Evolutionary conservation across 176 grass and related monocot species (phyloP).

Genomic region (Eragrostis curvula): DNA sequence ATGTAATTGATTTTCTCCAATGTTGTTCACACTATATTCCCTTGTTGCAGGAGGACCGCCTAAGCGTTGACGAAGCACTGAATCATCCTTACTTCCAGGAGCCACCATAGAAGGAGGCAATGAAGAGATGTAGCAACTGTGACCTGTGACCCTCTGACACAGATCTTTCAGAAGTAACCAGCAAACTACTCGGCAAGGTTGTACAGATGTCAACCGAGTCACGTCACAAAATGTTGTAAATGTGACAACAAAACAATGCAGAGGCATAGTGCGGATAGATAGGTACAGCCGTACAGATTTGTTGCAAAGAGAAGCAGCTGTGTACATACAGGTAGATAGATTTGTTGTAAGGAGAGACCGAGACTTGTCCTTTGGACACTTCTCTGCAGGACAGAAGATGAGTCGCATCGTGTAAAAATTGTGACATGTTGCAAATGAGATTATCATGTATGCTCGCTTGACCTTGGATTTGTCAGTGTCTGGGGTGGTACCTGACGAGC

Average conservation of each 20-base stretch:
- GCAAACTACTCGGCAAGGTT: not conserved
- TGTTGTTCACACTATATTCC: not conserved
- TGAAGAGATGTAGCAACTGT: not conserved
- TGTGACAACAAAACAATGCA: not conserved
- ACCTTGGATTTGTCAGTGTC: no score
- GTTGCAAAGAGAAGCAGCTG: not conserved
- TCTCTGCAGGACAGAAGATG: no score
- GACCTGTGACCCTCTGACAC: not conserved
- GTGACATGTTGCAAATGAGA: no score
- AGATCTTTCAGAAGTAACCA: not conserved
- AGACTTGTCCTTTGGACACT: not conserved
- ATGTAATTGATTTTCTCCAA: not conserved
- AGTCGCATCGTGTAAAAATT: no score
- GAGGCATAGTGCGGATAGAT: not conserved
- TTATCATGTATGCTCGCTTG: no score
- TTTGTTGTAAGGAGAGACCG: not conserved
- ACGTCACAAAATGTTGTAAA: not conserved
- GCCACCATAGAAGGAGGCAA: conserved; percentile 3
- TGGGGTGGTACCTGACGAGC: no score
- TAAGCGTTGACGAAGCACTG: conserved; percentile 86
- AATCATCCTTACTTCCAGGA: conserved; percentile 89
- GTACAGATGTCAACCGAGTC: not conserved
- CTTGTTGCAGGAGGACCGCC: conserved; percentile 71
- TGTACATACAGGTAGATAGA: not conserved
- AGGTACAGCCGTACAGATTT: conserved; percentile 3